phyloP scores from a whole-genome alignment of 2,329 filamentous ascomycete species.

The Colletotrichum chrysophilum region DNA sequence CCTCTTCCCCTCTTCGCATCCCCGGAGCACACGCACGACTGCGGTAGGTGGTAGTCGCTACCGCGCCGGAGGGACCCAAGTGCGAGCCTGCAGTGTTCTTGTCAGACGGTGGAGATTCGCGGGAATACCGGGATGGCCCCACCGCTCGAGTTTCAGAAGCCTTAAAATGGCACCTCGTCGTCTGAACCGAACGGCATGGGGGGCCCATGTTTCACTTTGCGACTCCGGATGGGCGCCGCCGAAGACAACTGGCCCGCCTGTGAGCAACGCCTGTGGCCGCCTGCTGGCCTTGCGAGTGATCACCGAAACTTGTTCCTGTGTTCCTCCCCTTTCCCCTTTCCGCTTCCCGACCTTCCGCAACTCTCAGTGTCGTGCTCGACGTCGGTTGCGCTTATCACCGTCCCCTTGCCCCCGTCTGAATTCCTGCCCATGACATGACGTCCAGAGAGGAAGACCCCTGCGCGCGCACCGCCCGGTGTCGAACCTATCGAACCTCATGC shows the following conservation, averaged over 20 bases:
- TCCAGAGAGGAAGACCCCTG: not conserved
- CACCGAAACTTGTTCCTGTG: constrained; percentile 17
- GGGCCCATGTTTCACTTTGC: constrained; percentile 15
- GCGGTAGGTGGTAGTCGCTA: constrained; percentile 12
- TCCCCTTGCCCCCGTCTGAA: not conserved
- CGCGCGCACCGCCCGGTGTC: not conserved
- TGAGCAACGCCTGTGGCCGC: not conserved
- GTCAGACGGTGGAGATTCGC: not conserved
- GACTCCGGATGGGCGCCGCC: constrained; percentile 7
- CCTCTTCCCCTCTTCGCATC: not conserved
- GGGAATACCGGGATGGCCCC: constrained; percentile 7
- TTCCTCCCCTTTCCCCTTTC: not conserved
- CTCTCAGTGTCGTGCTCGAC: not conserved
- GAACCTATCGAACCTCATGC: constrained; percentile 14
- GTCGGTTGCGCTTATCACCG: not conserved
- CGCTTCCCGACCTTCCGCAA: not conserved
- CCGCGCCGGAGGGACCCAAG: not conserved
- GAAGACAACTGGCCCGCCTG: constrained; percentile 9
- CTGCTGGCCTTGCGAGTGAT: not conserved
- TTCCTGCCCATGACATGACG: not conserved
- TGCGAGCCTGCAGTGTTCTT: not conserved
- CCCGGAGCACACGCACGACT: not conserved
- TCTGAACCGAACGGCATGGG: not conserved
- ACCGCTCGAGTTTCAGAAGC: constrained; percentile 13
- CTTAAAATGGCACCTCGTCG: constrained; percentile 1